A percentile compares a stretch with the other conserved stretches of the same genome.
Evolutionary conservation across 208 protist genomes (phyloP).

Genomic region (Leptomonas pyrrhocoris): DNA sequence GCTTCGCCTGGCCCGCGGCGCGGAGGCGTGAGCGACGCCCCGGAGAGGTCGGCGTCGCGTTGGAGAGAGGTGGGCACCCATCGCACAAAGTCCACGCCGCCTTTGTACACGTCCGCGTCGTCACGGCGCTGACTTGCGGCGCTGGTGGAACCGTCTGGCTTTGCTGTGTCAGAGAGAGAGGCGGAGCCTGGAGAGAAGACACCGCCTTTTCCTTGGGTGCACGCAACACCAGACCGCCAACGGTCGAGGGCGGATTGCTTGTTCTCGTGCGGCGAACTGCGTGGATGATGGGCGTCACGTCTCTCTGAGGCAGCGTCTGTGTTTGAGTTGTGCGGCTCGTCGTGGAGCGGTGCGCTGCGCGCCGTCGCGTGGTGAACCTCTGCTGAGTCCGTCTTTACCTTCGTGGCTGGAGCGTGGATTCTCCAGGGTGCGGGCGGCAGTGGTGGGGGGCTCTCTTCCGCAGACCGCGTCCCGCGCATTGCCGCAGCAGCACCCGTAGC

Average conservation of each 20-base stretch:
- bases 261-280: too few relatives aligned
- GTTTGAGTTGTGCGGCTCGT: not conserved
- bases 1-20: too few relatives aligned
- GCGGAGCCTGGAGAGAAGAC: not conserved
- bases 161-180: not conserved
- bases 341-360: not conserved
- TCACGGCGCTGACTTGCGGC: not conserved
- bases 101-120: constrained; percentile 5
- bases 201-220: not conserved
- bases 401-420: not conserved
- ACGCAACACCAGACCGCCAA: constrained; percentile 1
- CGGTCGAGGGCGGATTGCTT: constrained; percentile 4
- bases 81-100: constrained; percentile 25
- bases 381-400: not conserved
- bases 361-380: not conserved
- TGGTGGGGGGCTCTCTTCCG: constrained; percentile 21
- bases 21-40: too few relatives aligned
- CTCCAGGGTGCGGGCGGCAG: constrained; percentile 18
- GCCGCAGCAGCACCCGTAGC: not conserved
- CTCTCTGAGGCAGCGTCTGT: not conserved
- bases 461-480: not conserved
- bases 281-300: too few relatives aligned
- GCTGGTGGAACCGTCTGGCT: not conserved
- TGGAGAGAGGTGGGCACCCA: constrained; percentile 19
- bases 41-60: constrained; percentile 1